A percentile compares a stretch with the other conserved stretches of the same genome.
Conservation (phyloP, 208 protist genomes). For the Lotmaria passim region DNA sequence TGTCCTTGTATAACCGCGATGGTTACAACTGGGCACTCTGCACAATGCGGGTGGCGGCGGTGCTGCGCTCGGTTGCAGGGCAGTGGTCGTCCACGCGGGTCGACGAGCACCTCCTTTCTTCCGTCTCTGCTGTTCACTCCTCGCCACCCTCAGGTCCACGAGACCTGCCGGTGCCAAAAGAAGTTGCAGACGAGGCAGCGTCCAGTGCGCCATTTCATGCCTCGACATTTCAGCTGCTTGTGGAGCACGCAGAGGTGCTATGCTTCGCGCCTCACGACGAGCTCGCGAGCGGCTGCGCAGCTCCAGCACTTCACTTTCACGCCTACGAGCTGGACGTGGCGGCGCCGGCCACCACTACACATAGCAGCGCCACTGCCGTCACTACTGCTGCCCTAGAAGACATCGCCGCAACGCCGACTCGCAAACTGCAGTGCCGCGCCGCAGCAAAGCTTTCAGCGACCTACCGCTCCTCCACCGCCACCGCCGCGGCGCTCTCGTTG, state of each 20-base stretch:
- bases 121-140: too few relatives aligned
- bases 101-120: too few relatives aligned
- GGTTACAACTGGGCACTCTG: slow-evolving; percentile 29
- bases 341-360: not conserved
- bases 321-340: not conserved
- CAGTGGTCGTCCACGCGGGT: slow-evolving; percentile 4
- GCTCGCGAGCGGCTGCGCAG: not conserved
- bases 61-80: not conserved
- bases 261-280: slow-evolving; percentile 16
- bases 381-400: not conserved
- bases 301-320: not conserved
- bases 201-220: not conserved
- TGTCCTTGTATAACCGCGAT: slow-evolving; percentile 12
- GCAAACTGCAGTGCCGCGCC: not conserved
- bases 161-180: not conserved
- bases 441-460: not conserved
- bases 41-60: not conserved
- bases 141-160: too few relatives aligned
- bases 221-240: not conserved
- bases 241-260: slow-evolving; percentile 17
- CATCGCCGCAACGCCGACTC: not conserved
- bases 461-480: not conserved
- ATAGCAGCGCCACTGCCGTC: not conserved
- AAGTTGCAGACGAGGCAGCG: not conserved
- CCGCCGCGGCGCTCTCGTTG: not conserved